Conservation (phyloP, 345 rosid genomes). For the Salix purpurea region DNA sequence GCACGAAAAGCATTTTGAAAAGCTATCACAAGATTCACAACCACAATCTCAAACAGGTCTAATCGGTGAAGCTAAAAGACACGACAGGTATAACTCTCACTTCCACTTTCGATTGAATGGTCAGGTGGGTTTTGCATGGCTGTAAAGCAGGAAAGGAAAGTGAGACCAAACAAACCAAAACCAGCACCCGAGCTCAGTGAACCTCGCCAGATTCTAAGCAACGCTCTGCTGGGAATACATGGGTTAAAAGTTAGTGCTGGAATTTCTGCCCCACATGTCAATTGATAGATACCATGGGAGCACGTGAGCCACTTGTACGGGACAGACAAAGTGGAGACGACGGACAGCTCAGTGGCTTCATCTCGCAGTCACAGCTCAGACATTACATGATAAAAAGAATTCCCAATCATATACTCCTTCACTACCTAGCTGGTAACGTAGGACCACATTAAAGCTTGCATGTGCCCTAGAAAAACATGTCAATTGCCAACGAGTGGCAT, state of each 20-base stretch:
- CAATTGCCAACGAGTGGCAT: not conserved
- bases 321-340: not conserved
- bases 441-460: constrained; percentile 15
- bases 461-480: not conserved
- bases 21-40: too few relatives aligned
- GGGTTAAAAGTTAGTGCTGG: not conserved
- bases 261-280: not conserved
- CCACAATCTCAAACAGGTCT: too few relatives aligned
- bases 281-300: not conserved
- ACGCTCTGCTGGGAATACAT: not conserved
- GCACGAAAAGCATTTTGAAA: too few relatives aligned
- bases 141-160: not conserved
- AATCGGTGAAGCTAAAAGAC: not conserved
- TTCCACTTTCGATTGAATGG: not conserved
- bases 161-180: not conserved
- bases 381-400: not conserved
- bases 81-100: not conserved
- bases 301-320: constrained; percentile 8
- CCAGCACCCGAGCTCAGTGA: not conserved
- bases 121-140: not conserved
- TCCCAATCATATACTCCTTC: not conserved
- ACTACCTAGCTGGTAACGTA: too few relatives aligned
- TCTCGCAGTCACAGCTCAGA: not conserved
- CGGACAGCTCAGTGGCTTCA: not conserved
- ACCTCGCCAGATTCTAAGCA: not conserved